Base-by-base conservation (phyloP, 805 yeast species). In the Wickerhamiella hasegawae region DNA sequence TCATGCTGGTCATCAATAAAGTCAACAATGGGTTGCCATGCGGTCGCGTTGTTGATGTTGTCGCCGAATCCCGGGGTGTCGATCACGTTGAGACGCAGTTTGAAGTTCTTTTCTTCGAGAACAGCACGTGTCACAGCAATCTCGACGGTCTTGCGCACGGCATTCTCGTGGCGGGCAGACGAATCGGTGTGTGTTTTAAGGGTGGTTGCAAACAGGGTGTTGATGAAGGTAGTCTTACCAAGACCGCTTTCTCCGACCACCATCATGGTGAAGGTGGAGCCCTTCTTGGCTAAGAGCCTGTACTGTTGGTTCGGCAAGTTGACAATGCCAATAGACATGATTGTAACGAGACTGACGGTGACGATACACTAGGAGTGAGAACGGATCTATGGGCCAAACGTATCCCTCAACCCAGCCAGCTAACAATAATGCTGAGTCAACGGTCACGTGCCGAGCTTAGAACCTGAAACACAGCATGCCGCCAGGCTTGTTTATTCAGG, bases 211-310 rank as follows among this genome's bases (percentile, higher is more conserved):
- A 82, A 79, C 42, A 85, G 63, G 6, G 92, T 75, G 62, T 85
- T 81, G 46, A 83, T 60, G 43, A 84, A 81, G 8, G 59, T 55
- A 28, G 56, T 51, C 33, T 66, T 69, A 31, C 93, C 94, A 35
- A 80, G 64, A 3, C 95, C 95, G 34, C 78, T 65, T 55, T 78
- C 84, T 21, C 96, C 95, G 32, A 78, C 84, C 25, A 83, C 72
- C 79, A 84, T 72, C 38, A 85, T 49, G 31, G 92, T 82, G 57
- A 81, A 78, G 18, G 73, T 63, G 16, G 81, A 73, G 14, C 94
- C 94, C 6, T 52, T 43, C 40, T 57, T 53, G 34, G 60, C 57
- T 18, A 62, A 45, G 43, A 39, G 45, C 36, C 48, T 49, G 35
- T 45, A 49, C 53, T 54, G 43, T 45, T 53, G 58, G 43, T 51